Evolutionary conservation across 306 rosid species (phyloP).

Genomic region (Cicer arietinum): DNA sequence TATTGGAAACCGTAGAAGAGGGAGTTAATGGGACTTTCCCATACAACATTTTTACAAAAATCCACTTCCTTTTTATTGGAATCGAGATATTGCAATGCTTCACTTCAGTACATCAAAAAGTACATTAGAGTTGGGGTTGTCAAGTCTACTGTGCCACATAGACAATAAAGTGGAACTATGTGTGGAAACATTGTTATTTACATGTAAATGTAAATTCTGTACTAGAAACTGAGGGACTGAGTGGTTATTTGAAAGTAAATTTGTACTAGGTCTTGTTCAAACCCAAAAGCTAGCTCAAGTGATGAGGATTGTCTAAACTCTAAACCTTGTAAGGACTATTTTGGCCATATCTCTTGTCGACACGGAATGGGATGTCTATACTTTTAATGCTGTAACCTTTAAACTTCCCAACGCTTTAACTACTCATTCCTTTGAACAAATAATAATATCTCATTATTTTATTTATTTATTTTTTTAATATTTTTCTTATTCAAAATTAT

Average conservation of each 20-base stretch:
- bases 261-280: neutral
- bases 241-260: neutral
- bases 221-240: neutral
- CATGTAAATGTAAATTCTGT: neutral
- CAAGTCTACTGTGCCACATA: neutral
- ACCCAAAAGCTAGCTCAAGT: neutral
- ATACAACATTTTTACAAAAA: neutral
- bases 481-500: conserved; percentile 23
- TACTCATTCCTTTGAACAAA: conserved; percentile 33
- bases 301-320: neutral
- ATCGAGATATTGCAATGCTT: neutral
- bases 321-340: neutral
- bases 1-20: neutral
- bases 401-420: conserved; percentile 19
- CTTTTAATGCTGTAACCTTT: conserved; percentile 34
- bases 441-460: neutral
- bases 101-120: neutral
- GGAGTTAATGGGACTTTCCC: neutral
- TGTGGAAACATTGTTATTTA: neutral
- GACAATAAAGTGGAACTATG: conserved; percentile 11
- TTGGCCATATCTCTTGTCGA: neutral
- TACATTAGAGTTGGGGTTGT: neutral
- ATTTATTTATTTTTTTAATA: neutral
- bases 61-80: neutral
- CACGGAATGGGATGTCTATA: neutral